phyloP scores from a whole-genome alignment of 768 basidiomycete species.

The Hygrophoropsis aurantiaca region DNA sequence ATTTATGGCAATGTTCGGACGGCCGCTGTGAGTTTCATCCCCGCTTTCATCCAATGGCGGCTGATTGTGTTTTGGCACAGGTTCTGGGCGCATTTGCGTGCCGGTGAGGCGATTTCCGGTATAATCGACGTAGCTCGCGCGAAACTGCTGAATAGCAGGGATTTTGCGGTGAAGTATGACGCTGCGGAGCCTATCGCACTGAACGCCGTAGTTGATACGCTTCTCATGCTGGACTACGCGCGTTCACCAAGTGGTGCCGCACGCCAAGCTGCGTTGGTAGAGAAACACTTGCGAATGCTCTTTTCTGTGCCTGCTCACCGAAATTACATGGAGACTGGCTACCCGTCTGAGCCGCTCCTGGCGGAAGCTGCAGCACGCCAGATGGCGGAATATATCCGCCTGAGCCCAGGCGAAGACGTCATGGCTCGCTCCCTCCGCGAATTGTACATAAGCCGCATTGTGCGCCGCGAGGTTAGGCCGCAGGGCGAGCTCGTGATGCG shows the following conservation, averaged over 20 bases:
- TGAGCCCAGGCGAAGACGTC: background rate
- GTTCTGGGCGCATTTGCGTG: too few relatives aligned
- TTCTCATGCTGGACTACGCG: conserved; percentile 14
- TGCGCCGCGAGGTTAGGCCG: conserved; percentile 18
- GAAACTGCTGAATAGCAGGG: too few relatives aligned
- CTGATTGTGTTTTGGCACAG: background rate
- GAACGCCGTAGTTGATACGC: conserved; percentile 13
- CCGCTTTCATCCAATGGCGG: background rate
- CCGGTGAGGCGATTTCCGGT: too few relatives aligned
- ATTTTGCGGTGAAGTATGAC: too few relatives aligned
- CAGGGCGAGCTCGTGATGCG: conserved; percentile 24
- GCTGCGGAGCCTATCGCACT: background rate
- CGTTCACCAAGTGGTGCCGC: conserved; percentile 3
- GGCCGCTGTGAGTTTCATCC: conserved; percentile 11
- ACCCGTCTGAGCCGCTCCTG: conserved; percentile 35
- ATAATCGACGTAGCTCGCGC: background rate
- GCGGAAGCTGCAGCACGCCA: conserved; percentile 28
- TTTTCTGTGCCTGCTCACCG: conserved; percentile 16
- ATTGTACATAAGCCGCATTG: conserved; percentile 4
- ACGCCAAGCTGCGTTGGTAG: conserved; percentile 13
- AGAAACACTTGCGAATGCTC: conserved; percentile 17
- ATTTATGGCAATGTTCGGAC: conserved; percentile 12
- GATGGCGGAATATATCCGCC: conserved; percentile 2
- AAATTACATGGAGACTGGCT: conserved; percentile 23
- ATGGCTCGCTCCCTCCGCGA: conserved; percentile 5